Conservation (phyloP, 768 basidiomycete genomes). For the Hebeloma cylindrosporum region DNA sequence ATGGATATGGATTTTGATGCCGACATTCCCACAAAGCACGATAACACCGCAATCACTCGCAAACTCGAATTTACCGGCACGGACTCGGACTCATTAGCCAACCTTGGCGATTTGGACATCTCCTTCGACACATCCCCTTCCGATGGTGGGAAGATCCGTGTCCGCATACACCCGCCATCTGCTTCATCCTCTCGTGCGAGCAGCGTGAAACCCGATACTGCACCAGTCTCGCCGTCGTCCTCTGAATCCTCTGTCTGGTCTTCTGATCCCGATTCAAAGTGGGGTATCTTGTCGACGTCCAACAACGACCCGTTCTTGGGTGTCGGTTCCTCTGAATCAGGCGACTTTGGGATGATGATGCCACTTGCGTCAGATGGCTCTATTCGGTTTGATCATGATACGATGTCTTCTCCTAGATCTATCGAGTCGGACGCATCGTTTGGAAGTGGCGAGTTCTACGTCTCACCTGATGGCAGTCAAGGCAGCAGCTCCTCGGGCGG, state of each 20-base stretch:
- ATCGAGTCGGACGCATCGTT: slow-evolving; percentile 30
- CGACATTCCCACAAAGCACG: slow-evolving; percentile 33
- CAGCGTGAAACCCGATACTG: slow-evolving; percentile 22
- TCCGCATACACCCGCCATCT: slow-evolving; percentile 62
- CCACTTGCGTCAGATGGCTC: slow-evolving; percentile 35
- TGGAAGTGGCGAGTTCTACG: slow-evolving; percentile 39
- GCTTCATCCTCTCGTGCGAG: slow-evolving; percentile 41
- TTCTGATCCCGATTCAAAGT: no score
- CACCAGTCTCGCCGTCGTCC: slow-evolving; percentile 22
- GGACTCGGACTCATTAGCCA: slow-evolving; percentile 46
- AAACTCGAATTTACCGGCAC: slow-evolving; percentile 62
- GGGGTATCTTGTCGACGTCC: no score
- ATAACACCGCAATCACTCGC: slow-evolving; percentile 34
- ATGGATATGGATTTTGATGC: slow-evolving; percentile 48
- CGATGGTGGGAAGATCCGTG: slow-evolving; percentile 71
- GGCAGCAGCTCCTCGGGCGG: no score
- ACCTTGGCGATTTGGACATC: slow-evolving; percentile 62
- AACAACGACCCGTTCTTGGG: slow-evolving; percentile 72
- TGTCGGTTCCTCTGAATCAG: slow-evolving; percentile 28
- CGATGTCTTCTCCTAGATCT: slow-evolving; percentile 28
- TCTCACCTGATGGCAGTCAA: slow-evolving; percentile 33
- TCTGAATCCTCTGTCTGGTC: slow-evolving; percentile 41
- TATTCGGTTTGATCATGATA: slow-evolving; percentile 20
- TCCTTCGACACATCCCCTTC: slow-evolving; percentile 67
- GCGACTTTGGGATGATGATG: slow-evolving; percentile 40